These are phyloP conservation scores for Macrolepiota fuliginosa DNA, from an alignment of 768 basidiomycete species.

Conservation along the genomic window DNA sequence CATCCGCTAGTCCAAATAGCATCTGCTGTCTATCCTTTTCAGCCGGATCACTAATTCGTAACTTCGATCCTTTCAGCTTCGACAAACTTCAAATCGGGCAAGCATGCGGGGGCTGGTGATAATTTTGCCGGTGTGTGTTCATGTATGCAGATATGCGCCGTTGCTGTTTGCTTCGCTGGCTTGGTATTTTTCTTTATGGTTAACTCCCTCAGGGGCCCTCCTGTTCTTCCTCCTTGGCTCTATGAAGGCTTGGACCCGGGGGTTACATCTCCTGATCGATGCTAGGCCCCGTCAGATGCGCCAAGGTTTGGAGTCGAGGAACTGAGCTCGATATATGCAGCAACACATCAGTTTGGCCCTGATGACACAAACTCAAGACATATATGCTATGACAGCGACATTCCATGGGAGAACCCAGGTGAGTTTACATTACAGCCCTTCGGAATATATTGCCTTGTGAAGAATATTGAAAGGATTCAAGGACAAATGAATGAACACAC, in stretches of 20 bases:
- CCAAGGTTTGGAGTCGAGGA: not conserved
- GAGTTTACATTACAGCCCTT: not conserved
- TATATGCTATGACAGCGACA: not conserved
- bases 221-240: not conserved
- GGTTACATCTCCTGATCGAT: not conserved
- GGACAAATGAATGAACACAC: not conserved
- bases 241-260: not conserved
- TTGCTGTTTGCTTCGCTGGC: not conserved
- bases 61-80: not conserved
- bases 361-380: not conserved
- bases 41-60: not conserved
- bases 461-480: not conserved
- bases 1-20: constrained; percentile 1
- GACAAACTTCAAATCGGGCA: not conserved
- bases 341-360: not conserved
- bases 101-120: not conserved
- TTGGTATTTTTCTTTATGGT: not conserved
- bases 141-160: not conserved
- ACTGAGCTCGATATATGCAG: not conserved
- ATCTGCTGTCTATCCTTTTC: not conserved
- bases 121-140: not conserved
- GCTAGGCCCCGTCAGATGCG: not conserved
- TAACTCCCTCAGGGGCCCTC: not conserved
- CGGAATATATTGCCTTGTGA: not conserved
- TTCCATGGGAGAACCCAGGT: not conserved